Base-by-base conservation (phyloP, 257 asterid species). In the Ehretia macrophylla region DNA sequence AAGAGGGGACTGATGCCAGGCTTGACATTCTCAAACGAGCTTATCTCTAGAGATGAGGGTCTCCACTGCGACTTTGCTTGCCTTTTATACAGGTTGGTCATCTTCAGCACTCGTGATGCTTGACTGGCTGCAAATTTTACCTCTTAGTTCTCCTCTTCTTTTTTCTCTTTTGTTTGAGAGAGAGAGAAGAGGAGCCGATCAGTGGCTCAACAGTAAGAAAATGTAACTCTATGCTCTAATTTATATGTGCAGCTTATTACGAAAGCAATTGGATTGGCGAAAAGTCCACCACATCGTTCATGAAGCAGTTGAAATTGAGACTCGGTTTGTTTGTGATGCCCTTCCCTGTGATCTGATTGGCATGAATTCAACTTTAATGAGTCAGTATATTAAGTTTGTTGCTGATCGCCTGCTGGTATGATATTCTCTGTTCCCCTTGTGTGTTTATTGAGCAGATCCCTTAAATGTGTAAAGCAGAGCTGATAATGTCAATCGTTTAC, bases 21-120 rank as follows among this genome's bases (percentile, higher is more conserved):
- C 59, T 76, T 88, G 75, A 80, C 96, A 9, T 88, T 83, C 75
- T 88, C 96, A 14, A 88, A 88, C 10, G 96, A 85, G 75, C 90
- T 88, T 20, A 88, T 88, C 51, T 85, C 93, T 14, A 83, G 95
- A 72, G 93, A 88, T 17, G 95, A 88, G 75, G 96, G 96, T 62
- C 85, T 88, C 63, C 96, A 88, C 75, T 81, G 93, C 19, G 95
- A 88, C 76, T 88, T 88, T 40, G 96, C 93, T 53, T 88, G 95
- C 85, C 90, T 88, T 52, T 75, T 85, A 1, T 85, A 85, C 71
- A 59, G 88, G 96, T 80, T 55, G 18, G 22, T 49, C 32, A 53
- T 58, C 60, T 22, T 42, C 27, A 46, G 21, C 20, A 20, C 47
- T 32, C 32, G 32, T 55, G 16, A 8, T 27, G 11, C 18, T 17